Evolutionary conservation across 345 rosid species (phyloP).

Genomic region (Rhizophora apiculata): DNA sequence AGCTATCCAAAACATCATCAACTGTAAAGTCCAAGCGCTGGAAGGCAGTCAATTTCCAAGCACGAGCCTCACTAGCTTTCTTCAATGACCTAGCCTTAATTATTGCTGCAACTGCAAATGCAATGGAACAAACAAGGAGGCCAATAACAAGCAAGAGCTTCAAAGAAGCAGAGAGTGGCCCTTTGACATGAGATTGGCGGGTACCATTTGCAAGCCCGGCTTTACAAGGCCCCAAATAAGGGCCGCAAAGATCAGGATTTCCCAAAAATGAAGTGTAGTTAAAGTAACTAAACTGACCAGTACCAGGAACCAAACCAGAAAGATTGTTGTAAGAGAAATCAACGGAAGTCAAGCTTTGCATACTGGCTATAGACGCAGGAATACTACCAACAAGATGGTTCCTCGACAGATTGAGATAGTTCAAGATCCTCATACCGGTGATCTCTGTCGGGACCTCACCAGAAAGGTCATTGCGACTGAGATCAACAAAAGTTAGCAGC

Average conservation of each 20-base stretch:
- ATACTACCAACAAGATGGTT: constrained; percentile 69
- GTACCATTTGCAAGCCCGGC: constrained; percentile 48
- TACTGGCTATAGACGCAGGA: constrained; percentile 65
- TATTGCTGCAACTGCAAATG: constrained; percentile 77
- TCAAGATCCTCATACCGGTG: constrained; percentile 71
- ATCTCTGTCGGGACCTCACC: constrained; percentile 80
- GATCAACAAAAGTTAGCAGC: constrained; percentile 73
- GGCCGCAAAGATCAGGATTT: constrained; percentile 77
- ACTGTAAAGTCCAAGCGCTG: constrained; percentile 83
- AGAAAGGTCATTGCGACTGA: constrained; percentile 72
- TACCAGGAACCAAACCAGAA: constrained; percentile 82
- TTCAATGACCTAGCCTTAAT: constrained; percentile 77
- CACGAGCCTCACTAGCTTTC: constrained; percentile 74
- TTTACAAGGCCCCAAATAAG: constrained; percentile 79
- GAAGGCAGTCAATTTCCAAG: constrained; percentile 96
- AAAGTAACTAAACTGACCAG: constrained; percentile 87
- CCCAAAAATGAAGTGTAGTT: constrained; percentile 87
- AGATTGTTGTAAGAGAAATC: constrained; percentile 92
- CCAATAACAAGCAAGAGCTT: constrained; percentile 79
- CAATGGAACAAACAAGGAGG: constrained; percentile 75
- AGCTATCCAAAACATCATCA: constrained; percentile 74
- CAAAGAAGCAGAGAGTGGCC: constrained; percentile 70
- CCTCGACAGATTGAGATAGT: constrained; percentile 78
- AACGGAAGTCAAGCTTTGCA: constrained; percentile 91
- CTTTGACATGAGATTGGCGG: constrained; percentile 54